A percentile compares a stretch with the other conserved stretches of the same genome.
phyloP scores from a whole-genome alignment of 495 filamentous ascomycete genomes.

The Penicillium canescens region DNA sequence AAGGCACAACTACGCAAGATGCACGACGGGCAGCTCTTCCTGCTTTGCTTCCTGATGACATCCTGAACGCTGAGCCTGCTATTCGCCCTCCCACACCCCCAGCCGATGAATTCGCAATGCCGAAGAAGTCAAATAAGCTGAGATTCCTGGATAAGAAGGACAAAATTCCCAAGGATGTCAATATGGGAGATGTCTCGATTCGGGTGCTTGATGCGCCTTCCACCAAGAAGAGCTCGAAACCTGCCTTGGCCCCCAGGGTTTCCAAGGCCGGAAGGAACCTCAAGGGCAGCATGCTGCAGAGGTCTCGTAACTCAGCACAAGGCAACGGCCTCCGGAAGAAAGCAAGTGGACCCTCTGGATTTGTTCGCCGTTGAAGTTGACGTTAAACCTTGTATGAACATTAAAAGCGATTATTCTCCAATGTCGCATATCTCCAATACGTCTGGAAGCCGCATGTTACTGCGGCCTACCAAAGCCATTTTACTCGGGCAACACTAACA shows the following conservation, averaged over 20 bases:
- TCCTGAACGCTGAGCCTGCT: conserved; percentile 48
- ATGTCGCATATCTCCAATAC: background rate
- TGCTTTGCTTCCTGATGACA: conserved; percentile 53
- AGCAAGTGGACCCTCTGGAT: conserved; percentile 37
- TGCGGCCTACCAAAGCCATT: background rate
- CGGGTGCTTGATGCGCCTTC: conserved; percentile 49
- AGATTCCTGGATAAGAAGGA: conserved; percentile 52
- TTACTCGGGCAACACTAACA: background rate
- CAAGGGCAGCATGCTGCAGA: conserved; percentile 50
- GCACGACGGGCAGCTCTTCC: conserved; percentile 42
- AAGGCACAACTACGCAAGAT: conserved; percentile 43
- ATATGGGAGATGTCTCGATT: conserved; percentile 51
- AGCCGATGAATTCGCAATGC: conserved; percentile 20
- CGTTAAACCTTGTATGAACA: conserved; percentile 15
- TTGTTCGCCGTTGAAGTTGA: conserved; percentile 39
- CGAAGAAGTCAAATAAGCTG: conserved; percentile 45
- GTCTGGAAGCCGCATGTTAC: background rate
- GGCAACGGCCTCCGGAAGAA: conserved; percentile 44
- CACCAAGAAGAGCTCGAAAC: conserved; percentile 30
- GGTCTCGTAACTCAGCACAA: conserved; percentile 33
- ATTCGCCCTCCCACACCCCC: conserved; percentile 42
- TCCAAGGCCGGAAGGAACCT: conserved; percentile 47
- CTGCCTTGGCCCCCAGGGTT: conserved; percentile 49
- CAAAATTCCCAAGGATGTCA: conserved; percentile 55
- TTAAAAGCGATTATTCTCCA: background rate